phyloP scores from a whole-genome alignment of 345 rosid species.

The Moricandia arvensis region DNA sequence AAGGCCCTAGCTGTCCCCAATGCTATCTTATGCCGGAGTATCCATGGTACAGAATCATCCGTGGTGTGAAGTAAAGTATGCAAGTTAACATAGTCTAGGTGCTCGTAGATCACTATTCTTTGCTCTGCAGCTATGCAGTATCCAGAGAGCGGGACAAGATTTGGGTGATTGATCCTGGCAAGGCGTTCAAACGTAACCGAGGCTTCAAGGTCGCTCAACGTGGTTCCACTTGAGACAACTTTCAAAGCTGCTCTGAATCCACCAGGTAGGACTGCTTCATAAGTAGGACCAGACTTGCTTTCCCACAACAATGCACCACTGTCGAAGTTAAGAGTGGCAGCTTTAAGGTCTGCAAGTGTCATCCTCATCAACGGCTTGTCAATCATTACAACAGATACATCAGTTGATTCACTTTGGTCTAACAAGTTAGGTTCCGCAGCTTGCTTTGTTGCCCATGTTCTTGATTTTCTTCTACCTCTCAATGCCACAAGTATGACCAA shows the following conservation, averaged over 20 bases:
- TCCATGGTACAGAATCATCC: constrained; percentile 58
- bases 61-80: constrained; percentile 62
- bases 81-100: constrained; percentile 78
- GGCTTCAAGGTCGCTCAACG: constrained; percentile 72
- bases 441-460: constrained; percentile 72
- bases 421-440: constrained; percentile 59
- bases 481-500: constrained; percentile 58
- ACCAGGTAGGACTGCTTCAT: constrained; percentile 67
- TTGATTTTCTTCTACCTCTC: constrained; percentile 60
- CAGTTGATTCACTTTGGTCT: constrained; percentile 72
- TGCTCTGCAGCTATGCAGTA: constrained; percentile 85
- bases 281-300: constrained; percentile 75
- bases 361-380: constrained; percentile 83
- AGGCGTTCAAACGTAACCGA: constrained; percentile 74
- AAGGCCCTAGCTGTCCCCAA: constrained; percentile 90
- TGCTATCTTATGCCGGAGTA: constrained; percentile 48
- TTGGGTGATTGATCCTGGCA: constrained; percentile 78
- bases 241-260: constrained; percentile 87
- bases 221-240: constrained; percentile 74
- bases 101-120: constrained; percentile 82
- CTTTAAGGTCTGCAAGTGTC: constrained; percentile 80
- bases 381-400: constrained; percentile 69
- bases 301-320: constrained; percentile 72
- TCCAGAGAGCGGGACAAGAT: constrained; percentile 82
- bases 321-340: constrained; percentile 82